These are phyloP conservation scores for Purshia tridentata DNA, from an alignment of 306 rosid genomes.

Conservation along the genomic window DNA sequence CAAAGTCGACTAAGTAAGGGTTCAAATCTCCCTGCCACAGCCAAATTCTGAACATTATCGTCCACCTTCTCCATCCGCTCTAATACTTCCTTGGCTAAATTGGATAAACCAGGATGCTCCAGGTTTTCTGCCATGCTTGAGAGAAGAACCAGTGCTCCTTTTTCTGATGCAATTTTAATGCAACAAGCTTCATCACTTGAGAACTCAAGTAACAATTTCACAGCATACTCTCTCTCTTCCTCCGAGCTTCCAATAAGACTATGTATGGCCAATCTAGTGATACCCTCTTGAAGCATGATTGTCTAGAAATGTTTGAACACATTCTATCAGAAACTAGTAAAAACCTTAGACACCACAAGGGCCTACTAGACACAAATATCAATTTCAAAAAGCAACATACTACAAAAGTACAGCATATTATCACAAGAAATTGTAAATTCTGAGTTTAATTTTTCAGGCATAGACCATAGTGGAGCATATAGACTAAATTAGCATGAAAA, in stretches of 20 bases:
- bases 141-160: conserved; percentile 67
- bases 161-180: conserved; percentile 54
- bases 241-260: conserved; percentile 62
- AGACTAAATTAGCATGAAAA: not conserved
- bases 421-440: not conserved
- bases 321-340: conserved; percentile 17
- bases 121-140: conserved; percentile 46
- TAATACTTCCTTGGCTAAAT: conserved; percentile 57
- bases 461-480: not conserved
- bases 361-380: not conserved
- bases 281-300: conserved; percentile 55
- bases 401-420: not conserved
- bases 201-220: conserved; percentile 54
- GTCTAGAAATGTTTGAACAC: conserved; percentile 27
- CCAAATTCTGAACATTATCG: conserved; percentile 46
- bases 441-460: not conserved
- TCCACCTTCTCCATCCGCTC: conserved; percentile 48
- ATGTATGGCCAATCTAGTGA: conserved; percentile 56
- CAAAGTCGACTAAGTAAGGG: conserved; percentile 47
- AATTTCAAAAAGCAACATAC: not conserved
- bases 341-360: not conserved
- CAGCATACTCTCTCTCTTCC: conserved; percentile 59
- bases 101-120: conserved; percentile 46
- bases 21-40: conserved; percentile 57
- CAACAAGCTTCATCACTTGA: conserved; percentile 51